Conservation (phyloP, 805 yeast genomes). For the Candida xyloterini region DNA sequence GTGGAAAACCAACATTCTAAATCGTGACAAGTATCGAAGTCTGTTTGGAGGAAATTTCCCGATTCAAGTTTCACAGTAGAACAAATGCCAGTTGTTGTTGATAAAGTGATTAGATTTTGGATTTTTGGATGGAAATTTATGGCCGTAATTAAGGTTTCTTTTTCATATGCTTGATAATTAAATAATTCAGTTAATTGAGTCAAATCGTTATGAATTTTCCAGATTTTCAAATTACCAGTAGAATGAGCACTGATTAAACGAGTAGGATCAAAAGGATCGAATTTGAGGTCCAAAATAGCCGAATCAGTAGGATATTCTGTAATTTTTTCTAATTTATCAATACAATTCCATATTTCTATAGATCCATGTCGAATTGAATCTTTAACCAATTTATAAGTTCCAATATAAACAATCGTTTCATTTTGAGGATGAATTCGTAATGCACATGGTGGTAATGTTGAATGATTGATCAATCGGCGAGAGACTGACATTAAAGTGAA, state of each 20-base stretch:
- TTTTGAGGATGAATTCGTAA: conserved; percentile 57
- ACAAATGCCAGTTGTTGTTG: conserved; percentile 67
- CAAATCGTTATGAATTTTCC: conserved; percentile 43
- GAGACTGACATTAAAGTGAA: conserved; percentile 1
- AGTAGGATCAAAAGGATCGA: conserved; percentile 50
- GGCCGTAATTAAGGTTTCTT: conserved; percentile 57
- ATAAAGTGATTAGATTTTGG: conserved; percentile 42
- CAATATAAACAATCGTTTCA: conserved; percentile 51
- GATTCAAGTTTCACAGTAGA: conserved; percentile 38
- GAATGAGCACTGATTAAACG: conserved; percentile 69
- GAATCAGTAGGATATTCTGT: conserved; percentile 39
- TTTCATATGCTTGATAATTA: conserved; percentile 47
- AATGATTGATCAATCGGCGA: conserved; percentile 26
- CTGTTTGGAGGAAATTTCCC: conserved; percentile 11
- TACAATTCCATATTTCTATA: conserved; percentile 40
- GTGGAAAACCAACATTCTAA: conserved; percentile 89
- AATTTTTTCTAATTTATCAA: conserved; percentile 11
- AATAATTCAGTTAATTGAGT: conserved; percentile 23
- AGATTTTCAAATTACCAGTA: conserved; percentile 67
- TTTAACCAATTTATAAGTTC: conserved; percentile 75
- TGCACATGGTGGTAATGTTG: conserved; percentile 82
- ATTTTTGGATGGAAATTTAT: conserved; percentile 51
- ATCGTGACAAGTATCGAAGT: conserved; percentile 48
- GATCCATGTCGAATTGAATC: conserved; percentile 64
- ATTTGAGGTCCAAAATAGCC: conserved; percentile 77